A percentile compares a stretch with the other conserved stretches of the same genome.
phyloP scores from a whole-genome alignment of 257 asterid species.

The Ocimum tenuiflorum region DNA sequence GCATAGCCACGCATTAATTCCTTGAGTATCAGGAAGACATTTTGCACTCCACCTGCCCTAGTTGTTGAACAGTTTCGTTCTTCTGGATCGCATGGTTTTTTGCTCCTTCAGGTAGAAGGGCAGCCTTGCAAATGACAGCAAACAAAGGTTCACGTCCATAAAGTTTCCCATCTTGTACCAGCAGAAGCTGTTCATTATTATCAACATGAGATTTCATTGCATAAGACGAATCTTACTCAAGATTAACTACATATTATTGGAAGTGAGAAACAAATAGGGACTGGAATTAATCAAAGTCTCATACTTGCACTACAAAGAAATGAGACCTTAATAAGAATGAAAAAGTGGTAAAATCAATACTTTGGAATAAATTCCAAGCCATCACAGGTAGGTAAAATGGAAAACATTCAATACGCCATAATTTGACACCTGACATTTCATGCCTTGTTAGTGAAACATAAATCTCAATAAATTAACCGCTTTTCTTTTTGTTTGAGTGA shows the following conservation, averaged over 20 bases:
- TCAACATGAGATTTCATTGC: constrained; percentile 31
- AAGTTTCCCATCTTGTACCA: constrained; percentile 95
- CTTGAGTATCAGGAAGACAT: constrained; percentile 12
- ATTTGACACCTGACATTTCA: neutral
- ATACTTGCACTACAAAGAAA: neutral
- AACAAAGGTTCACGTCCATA: constrained; percentile 78
- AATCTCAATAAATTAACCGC: constrained; percentile 3
- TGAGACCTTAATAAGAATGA: constrained; percentile 2
- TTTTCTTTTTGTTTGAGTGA: neutral
- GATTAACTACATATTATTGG: neutral
- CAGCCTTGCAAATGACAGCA: constrained; percentile 78
- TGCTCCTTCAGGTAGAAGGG: constrained; percentile 66
- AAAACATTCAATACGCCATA: neutral
- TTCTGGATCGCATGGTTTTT: constrained; percentile 68
- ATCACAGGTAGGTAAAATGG: too few species aligned
- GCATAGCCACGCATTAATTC: neutral
- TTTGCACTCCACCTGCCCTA: constrained; percentile 68
- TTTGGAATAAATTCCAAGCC: neutral
- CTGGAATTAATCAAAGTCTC: constrained; percentile 5
- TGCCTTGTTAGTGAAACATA: neutral
- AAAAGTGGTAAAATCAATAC: neutral
- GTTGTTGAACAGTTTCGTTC: constrained; percentile 59
- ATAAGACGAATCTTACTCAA: constrained; percentile 2
- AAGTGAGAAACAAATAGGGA: neutral
- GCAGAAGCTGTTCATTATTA: constrained; percentile 68